phyloP scores from a whole-genome alignment of 371 early-diverging fungal genomes.

The Rhizopus sp. region DNA sequence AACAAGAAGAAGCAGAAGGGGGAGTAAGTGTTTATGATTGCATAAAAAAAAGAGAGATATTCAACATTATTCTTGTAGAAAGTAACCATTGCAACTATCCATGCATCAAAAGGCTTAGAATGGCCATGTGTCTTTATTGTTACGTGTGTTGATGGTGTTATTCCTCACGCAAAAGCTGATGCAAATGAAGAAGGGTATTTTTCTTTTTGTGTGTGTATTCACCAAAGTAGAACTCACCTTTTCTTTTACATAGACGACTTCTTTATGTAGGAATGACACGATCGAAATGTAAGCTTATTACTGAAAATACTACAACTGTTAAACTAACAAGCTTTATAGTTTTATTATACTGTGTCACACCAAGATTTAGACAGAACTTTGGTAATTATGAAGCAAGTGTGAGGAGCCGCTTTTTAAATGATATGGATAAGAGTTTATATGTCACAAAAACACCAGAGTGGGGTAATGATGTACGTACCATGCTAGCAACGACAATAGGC shows the following conservation, averaged over 20 bases:
- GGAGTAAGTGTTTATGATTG: slow-evolving; percentile 25
- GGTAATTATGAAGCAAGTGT: neutral
- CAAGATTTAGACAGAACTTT: slow-evolving; percentile 5
- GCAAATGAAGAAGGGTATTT: slow-evolving; percentile 38
- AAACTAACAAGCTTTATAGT: slow-evolving; percentile 1
- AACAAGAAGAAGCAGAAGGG: slow-evolving; percentile 33
- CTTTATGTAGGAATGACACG: slow-evolving; percentile 60
- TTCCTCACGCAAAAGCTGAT: slow-evolving; percentile 41
- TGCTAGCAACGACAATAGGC: slow-evolving; percentile 11
- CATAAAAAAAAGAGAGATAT: neutral
- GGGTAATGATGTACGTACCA: slow-evolving; percentile 5
- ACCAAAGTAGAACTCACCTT: slow-evolving; percentile 10
- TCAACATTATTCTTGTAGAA: slow-evolving; percentile 28
- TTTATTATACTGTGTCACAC: slow-evolving; percentile 17
- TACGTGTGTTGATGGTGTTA: slow-evolving; percentile 51
- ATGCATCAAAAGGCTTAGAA: slow-evolving; percentile 54
- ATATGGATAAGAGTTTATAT: slow-evolving; percentile 1
- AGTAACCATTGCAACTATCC: slow-evolving; percentile 62
- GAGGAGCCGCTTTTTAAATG: neutral
- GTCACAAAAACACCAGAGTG: neutral
- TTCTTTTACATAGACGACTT: slow-evolving; percentile 39
- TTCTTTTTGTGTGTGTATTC: neutral
- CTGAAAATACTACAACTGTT: neutral
- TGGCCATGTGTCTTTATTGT: slow-evolving; percentile 65
- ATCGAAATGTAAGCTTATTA: slow-evolving; percentile 29